Evolutionary conservation across 805 yeast genomes (phyloP), one percentile per base, ranked within the genome.

Genomic region (Wickerhamomyces hampshirensis): DNA sequence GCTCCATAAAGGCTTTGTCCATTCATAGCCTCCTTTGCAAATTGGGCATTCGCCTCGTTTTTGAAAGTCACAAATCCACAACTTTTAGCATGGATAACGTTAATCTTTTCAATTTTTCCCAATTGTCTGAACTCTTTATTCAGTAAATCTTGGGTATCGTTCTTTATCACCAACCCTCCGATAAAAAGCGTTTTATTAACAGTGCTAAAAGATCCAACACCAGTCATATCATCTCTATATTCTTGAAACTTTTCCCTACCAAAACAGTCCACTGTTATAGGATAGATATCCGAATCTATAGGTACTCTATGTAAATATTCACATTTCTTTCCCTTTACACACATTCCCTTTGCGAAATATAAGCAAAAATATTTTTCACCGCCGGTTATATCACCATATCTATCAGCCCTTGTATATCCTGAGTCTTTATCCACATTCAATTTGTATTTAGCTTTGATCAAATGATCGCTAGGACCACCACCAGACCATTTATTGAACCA

Each of bases 1-100:
- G 73, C 71, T 29, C 72, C 77, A 35, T 79, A 71, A 6, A 89
- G 56, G 7, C 84, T 71, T 56, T 91, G 98, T 30, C 80, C 80
- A 27, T 81, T 75, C 96, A 91, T 86, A 1, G 95, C 95, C 58
- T 91, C 98, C 51, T 86, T 85, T 0, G 96, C 96, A 66, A 91
- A 93, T 57, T 91, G 97, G 0, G 97, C 97, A 53, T 73, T 80
- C 15, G 71, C 57, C 49, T 86, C 95, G 24, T 68, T 57, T 38
- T 67, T 68, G 53, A 65, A 91, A 1, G 84, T 80, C 6, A 93
- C 74, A 62, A 91, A 89, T 0, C 89, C 96, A 51, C 89, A 77
- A 27, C 77, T 75, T 50, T 80, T 79, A 18, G 63, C 62, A 35
- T 72, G 69, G 11, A 85, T 60, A 12, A 80, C 79, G 43, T 81